Conservation (phyloP, 345 rosid genomes). For the Hypericum androsaemum region DNA sequence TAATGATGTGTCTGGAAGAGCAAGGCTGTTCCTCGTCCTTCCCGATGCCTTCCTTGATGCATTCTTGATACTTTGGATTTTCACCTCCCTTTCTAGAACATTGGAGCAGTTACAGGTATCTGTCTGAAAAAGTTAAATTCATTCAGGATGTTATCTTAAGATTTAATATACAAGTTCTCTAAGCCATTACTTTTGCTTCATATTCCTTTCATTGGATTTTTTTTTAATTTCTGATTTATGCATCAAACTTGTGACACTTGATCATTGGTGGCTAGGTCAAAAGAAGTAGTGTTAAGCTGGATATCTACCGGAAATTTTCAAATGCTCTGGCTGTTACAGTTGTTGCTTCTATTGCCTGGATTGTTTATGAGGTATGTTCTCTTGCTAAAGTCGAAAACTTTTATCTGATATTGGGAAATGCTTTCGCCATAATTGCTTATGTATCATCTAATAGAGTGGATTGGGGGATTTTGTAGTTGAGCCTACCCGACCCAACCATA, state of each 20-base stretch:
- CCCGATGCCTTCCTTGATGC: slow-evolving; percentile 95
- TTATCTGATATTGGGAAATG: background rate
- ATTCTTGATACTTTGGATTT: slow-evolving; percentile 89
- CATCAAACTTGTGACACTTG: background rate
- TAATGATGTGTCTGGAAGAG: slow-evolving; percentile 84
- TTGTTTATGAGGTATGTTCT: slow-evolving; percentile 66
- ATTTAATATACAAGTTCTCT: too few relatives aligned
- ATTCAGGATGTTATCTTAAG: too few relatives aligned
- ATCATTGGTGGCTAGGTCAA: slow-evolving; percentile 41
- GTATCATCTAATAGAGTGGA: too few relatives aligned
- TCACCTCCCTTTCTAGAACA: slow-evolving; percentile 76
- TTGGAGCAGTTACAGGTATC: slow-evolving; percentile 82
- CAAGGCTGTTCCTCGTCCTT: slow-evolving; percentile 73
- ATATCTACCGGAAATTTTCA: slow-evolving; percentile 88
- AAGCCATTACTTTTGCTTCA: too few relatives aligned
- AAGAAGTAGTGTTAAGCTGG: slow-evolving; percentile 77
- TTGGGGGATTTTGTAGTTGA: too few relatives aligned
- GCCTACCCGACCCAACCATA: too few relatives aligned
- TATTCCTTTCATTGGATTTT: background rate
- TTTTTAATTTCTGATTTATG: background rate
- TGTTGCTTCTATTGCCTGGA: slow-evolving; percentile 84
- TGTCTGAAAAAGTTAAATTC: background rate
- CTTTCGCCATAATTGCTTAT: too few relatives aligned
- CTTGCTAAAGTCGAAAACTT: background rate
- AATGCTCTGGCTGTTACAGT: slow-evolving; percentile 77